phyloP scores from a whole-genome alignment of 148 eudicot genomes.

The Camellia sinensis region DNA sequence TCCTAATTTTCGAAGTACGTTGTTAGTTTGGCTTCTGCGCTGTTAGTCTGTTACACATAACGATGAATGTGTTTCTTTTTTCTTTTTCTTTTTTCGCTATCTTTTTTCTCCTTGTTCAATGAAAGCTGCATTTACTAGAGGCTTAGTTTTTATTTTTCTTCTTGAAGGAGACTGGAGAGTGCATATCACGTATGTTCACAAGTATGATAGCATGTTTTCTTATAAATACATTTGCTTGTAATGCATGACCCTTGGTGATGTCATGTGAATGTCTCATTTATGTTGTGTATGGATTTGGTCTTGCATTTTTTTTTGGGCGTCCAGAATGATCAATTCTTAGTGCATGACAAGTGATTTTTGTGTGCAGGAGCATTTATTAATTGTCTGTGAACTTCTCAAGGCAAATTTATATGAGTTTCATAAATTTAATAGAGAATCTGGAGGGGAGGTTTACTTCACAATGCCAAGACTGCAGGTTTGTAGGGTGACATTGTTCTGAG shows the following conservation, averaged over 20 bases:
- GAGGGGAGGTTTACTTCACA: constrained; percentile 99
- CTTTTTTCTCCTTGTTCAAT: neutral
- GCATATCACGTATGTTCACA: neutral
- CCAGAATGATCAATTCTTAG: neutral
- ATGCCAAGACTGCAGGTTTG: constrained; percentile 99
- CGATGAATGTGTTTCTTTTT: neutral
- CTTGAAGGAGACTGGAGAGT: neutral
- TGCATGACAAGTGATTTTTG: constrained; percentile 9
- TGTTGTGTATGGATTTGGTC: constrained; percentile 8
- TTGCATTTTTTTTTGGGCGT: neutral
- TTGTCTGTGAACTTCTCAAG: constrained; percentile 98
- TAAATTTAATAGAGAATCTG: constrained; percentile 97
- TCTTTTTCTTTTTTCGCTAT: neutral
- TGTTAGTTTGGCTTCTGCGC: neutral
- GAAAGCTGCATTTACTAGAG: neutral
- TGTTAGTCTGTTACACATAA: neutral
- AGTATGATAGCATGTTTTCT: neutral
- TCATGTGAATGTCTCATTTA: neutral
- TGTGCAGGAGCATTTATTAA: constrained; percentile 93
- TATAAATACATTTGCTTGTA: constrained; percentile 1
- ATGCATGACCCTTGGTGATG: neutral
- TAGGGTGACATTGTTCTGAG: neutral
- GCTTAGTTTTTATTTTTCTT: neutral
- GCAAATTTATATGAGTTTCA: constrained; percentile 98
- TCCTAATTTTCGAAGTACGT: neutral